Conservation (phyloP, 257 asterid species). For the Salvia hispanica region DNA sequence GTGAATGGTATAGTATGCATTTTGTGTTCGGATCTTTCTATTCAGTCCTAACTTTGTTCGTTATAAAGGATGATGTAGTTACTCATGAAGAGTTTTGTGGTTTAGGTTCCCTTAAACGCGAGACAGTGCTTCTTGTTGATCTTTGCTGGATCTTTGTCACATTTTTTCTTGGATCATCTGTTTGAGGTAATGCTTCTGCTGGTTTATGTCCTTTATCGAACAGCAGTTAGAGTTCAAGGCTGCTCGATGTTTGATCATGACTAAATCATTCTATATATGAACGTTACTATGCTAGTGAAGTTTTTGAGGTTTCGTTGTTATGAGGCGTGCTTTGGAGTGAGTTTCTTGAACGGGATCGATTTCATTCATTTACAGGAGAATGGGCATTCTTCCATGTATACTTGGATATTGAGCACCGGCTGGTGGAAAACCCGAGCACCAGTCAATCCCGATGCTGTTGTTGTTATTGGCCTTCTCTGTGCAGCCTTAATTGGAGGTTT, state of each 20-base stretch:
- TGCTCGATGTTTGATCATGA: not conserved
- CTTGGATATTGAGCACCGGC: constrained; percentile 89
- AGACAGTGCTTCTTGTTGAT: constrained; percentile 72
- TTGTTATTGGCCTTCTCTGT: constrained; percentile 60
- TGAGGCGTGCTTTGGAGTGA: not conserved
- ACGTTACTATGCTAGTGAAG: not conserved
- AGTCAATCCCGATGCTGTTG: constrained; percentile 68
- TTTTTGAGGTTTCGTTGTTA: not conserved
- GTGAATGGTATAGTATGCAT: not conserved
- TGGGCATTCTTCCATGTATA: constrained; percentile 80
- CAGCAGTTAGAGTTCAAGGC: not conserved
- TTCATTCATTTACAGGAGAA: constrained; percentile 57
- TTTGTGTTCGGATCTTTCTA: not conserved
- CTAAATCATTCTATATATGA: not conserved
- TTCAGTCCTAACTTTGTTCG: not conserved
- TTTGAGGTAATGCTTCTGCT: constrained; percentile 62
- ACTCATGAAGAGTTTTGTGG: constrained; percentile 23
- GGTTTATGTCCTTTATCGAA: not conserved
- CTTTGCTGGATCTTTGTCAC: constrained; percentile 90
- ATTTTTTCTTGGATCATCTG: constrained; percentile 85
- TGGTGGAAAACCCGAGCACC: constrained; percentile 89
- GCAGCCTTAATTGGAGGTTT: constrained; percentile 66
- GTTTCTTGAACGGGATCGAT: not conserved
- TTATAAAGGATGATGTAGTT: not conserved
- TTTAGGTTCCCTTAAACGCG: constrained; percentile 65